A percentile compares a stretch with the other conserved stretches of the same genome.
phyloP scores from a whole-genome alignment of 1,284 basidiomycete species.

The Ceratobasidium sp. region DNA sequence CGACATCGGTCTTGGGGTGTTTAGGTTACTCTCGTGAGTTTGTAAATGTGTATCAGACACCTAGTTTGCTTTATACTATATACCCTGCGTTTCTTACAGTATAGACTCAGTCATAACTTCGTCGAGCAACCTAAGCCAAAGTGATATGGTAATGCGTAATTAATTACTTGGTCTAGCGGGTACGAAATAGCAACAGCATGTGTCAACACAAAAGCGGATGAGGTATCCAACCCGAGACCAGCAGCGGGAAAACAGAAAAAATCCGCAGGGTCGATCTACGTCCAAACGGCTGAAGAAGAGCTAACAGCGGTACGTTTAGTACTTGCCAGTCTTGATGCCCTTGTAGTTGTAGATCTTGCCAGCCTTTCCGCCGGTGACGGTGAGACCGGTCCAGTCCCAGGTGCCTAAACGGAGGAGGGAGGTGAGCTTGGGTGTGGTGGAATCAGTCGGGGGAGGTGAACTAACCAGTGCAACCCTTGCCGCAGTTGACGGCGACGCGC shows the following conservation, averaged over 20 bases:
- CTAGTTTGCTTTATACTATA: background rate
- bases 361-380: constrained; percentile 44
- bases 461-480: constrained; percentile 6
- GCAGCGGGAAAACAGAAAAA: background rate
- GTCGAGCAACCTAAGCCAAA: background rate
- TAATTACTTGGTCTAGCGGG: background rate
- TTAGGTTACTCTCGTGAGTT: background rate
- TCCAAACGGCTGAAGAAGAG: background rate
- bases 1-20: constrained; percentile 1
- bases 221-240: background rate
- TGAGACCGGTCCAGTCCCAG: constrained; percentile 45
- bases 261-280: background rate
- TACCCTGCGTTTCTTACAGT: background rate
- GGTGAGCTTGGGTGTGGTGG: background rate
- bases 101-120: background rate
- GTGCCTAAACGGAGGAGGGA: constrained; percentile 24
- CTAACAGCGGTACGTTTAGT: background rate
- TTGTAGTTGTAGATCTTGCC: constrained; percentile 41
- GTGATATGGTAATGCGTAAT: background rate
- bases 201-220: background rate
- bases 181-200: background rate
- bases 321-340: constrained; percentile 7
- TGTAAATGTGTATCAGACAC: background rate
- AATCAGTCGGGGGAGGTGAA: background rate
- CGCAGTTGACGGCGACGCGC: constrained; percentile 44